Conservation (phyloP, 139 green algal genomes). For the Chara braunii region DNA sequence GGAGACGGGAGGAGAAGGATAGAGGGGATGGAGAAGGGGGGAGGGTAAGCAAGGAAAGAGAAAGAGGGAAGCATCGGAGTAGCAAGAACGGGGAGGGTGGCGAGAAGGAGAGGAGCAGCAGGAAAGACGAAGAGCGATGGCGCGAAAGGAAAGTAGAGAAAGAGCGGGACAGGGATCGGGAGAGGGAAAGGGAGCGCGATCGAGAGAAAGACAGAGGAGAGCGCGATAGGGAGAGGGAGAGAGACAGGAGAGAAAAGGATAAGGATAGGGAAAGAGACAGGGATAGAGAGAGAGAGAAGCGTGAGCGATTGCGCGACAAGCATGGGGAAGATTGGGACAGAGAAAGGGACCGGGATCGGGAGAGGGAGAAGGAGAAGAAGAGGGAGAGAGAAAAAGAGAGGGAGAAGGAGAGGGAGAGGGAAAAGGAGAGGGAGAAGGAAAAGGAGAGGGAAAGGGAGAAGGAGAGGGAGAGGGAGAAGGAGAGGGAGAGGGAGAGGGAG, state of each 20-base stretch:
- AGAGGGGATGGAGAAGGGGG: background rate
- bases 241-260: background rate
- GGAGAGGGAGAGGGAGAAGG: constrained; percentile 10
- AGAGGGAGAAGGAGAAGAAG: background rate
- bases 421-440: constrained; percentile 15
- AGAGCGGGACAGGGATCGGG: background rate
- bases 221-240: constrained; percentile 18
- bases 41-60: background rate
- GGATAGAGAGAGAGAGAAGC: background rate
- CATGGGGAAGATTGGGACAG: too few relatives aligned
- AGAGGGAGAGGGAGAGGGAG: constrained; percentile 2
- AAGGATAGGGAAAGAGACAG: background rate
- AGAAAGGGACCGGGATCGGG: background rate
- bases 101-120: background rate
- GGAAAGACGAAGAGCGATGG: background rate
- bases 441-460: background rate
- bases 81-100: background rate
- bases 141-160: constrained; percentile 5
- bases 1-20: background rate
- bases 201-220: background rate
- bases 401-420: background rate
- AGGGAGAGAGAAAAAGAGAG: background rate
- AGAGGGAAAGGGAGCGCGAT: constrained; percentile 8
- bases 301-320: background rate
- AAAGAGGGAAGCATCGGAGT: background rate